Evolutionary conservation across 768 basidiomycete species (phyloP), one percentile per base, ranked within the genome.

Genomic region (Suillus variegatus): DNA sequence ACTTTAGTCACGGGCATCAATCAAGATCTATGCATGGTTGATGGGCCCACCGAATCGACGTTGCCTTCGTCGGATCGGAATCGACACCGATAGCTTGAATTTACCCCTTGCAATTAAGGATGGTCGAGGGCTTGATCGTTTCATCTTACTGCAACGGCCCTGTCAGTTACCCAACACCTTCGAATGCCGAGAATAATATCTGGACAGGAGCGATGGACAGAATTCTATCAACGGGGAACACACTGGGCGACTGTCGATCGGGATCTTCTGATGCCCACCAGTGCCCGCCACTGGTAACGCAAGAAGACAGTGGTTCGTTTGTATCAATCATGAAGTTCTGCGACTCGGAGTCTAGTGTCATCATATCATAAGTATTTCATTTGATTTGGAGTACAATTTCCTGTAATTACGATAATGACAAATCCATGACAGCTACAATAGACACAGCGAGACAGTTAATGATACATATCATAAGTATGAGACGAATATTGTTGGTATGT

Each of bases 401-500:
- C 61, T 52, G 61, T 62, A 60, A 61, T 62, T 62, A 58, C 16
- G 38, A 12, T 64, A 63, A 41, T 16, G 18, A 64, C 56, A 63
- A 62, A 61, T 18, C 54, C 20, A 55, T 36, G 35, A 55, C 28
- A 32, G 28, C 41, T 60, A 60, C 58, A 43, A 63, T 64, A 64
- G 40, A 40, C 38, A 18, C 61, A 62, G 22, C 20, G 61, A 36
- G 52, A 51, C 25, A 52, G 38, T 60, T 62, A 62, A 62, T 62
- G 61, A 55, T 55, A 62, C 46, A 62, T 61, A 62, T 40, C 60
- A 62, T 14, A 14, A 35, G 55, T 18, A 60, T 60, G 25, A 43
- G 58, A 28, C 40, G 25, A 43, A 32, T 60, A 28, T 51, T 25
- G 40, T 25, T 28, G 40, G 58, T 41, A 60, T 60, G 58, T 20